Base-by-base conservation (phyloP, 2,329 filamentous ascomycete genomes). In the Colletotrichum shisoi region DNA sequence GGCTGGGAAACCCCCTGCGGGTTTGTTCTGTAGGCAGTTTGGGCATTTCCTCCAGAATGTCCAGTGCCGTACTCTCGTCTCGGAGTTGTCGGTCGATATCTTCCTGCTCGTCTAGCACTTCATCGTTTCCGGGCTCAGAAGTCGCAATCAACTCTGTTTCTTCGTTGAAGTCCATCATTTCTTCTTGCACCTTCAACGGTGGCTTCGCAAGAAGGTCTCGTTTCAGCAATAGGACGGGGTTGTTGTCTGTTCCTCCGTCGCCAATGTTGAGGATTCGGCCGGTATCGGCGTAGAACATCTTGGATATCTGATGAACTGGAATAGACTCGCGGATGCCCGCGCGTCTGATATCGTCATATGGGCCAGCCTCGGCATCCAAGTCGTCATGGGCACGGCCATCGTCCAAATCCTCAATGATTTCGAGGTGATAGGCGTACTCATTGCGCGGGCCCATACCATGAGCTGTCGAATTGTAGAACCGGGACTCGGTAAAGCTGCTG, bases 241-340 rank as follows among this genome's bases (percentile, higher is more conserved):
- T 92, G 73, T 90, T 92, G 3, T 85, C 85, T 71, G 90, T 89
- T 15, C 78, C 75, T 4, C 79, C 78, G 24, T 78, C 79, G 17
- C 82, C 81, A 62, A 97, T 93, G 69, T 96, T 96, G 31, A 97
- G 82, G 11, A 97, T 92, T 71, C 92, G 92, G 19, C 93, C 93
- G 0, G 92, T 96, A 71, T 96, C 92, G 1, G 93, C 93, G 73
- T 97, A 97, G 78, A 97, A 96, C 39, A 97, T 92, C 74, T 96
- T 97, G 6, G 93, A 91, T 5, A 97, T 85, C 73, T 87, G 81
- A 40, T 81, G 76, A 4, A 86, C 78, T 0, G 84, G 84, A n/a
- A 87, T 80, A 0, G 77, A 79, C 68, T 88, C 86, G 44, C 81
- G 78, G 58, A 87, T 81, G 3, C 84, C 84, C 17, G 82, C 80